Evolutionary conservation across 2,329 filamentous ascomycete species (phyloP), one percentile per base, ranked within the genome.

Genomic region (Xylaria sp.): DNA sequence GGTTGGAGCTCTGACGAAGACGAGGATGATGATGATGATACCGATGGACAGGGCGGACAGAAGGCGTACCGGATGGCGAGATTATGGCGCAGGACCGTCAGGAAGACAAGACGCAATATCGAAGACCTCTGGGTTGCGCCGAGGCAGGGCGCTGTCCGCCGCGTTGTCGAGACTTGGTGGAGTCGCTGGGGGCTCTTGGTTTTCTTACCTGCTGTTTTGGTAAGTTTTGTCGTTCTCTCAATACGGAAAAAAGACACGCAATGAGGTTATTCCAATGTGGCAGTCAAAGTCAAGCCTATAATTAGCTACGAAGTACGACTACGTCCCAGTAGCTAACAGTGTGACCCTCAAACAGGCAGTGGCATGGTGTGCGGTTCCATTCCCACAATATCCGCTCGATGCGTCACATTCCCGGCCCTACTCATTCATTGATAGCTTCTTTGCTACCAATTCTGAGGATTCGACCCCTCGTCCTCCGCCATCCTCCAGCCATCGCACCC

Each of bases 351-450:
- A 57, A 50, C 60, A 89, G 88, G 87, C 88, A 39, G 85, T 91
- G 60, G 83, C 83, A 13, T 91, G 90, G 90, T 91, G 89, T 75
- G 86, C 89, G 3, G 75, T 91, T 56, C 90, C 90, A 0, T 89
- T 91, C 70, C 90, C 90, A 23, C 86, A 90, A 74, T 91, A 90
- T 75, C 82, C 85, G 1, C 77, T 91, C 20, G 81, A 85, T 46
- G 81, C 84, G 66, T 80, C 82, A 56, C 79, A 82, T 63, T 70
- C 68, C 9, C 70, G 63, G 18, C 63, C 70, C 23, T 76, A 75
- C 57, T 63, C 54, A 59, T 64, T 63, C 50, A 28, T 65, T 8
- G 65, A 48, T 28, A 59, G 12, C 51, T 59, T 59, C 4, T 69
- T 66, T 54, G 44, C 63, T 1, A 20, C 63, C 8, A 52, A 23